Conservation (phyloP, 306 rosid genomes). For the Prunus salicina region DNA sequence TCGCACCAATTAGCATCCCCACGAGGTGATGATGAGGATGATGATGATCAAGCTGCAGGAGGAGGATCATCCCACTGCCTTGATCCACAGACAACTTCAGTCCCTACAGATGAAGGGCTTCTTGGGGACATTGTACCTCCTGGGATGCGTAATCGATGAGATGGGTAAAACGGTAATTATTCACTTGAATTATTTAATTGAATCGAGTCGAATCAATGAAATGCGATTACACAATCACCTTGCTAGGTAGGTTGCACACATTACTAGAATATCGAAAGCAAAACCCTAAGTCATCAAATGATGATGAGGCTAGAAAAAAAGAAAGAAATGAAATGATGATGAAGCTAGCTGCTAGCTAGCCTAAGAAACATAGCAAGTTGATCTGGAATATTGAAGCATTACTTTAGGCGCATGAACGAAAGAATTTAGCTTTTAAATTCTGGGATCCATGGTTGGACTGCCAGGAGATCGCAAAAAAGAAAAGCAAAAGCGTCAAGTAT, state of each 20-base stretch:
- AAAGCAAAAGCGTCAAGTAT: background rate
- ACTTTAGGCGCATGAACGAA: background rate
- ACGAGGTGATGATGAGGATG: background rate
- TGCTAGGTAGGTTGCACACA: background rate
- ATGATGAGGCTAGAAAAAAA: background rate
- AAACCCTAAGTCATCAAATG: background rate
- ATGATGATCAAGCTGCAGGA: conserved; percentile 11
- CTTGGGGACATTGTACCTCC: conserved; percentile 89
- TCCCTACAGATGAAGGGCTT: conserved; percentile 59
- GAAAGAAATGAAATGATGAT: background rate
- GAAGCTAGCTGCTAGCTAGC: too few species aligned
- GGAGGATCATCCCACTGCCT: conserved; percentile 15
- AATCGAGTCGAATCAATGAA: background rate
- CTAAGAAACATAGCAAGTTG: background rate
- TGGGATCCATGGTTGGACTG: background rate
- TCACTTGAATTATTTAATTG: background rate
- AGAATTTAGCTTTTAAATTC: background rate
- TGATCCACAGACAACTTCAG: background rate
- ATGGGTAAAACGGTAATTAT: background rate
- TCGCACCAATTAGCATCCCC: conserved; percentile 11
- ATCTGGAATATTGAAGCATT: background rate
- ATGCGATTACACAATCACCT: background rate
- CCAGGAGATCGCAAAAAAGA: background rate
- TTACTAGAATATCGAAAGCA: background rate
- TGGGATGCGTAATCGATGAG: conserved; percentile 61